phyloP scores from a whole-genome alignment of 2,329 filamentous ascomycete genomes.

The Cordyceps farinosa region DNA sequence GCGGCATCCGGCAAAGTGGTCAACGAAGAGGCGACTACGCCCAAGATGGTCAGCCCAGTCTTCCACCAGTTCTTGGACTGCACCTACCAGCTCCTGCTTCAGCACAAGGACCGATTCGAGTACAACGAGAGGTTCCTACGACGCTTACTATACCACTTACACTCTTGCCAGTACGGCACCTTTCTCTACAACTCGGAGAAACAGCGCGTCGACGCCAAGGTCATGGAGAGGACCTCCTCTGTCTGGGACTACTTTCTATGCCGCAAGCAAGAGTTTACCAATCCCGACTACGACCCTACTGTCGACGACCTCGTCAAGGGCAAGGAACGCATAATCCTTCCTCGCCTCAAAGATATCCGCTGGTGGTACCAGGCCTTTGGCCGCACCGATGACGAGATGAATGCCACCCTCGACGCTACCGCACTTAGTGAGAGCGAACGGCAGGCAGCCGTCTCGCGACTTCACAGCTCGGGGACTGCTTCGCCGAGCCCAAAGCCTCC shows the following conservation, averaged over 20 bases:
- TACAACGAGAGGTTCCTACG: conserved; percentile 93
- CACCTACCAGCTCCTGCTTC: conserved; percentile 82
- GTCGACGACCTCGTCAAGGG: conserved; percentile 77
- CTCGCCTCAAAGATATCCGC: conserved; percentile 69
- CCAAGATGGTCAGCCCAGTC: conserved; percentile 90
- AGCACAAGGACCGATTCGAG: conserved; percentile 86
- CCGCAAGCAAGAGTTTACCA: conserved; percentile 75
- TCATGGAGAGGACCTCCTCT: conserved; percentile 70
- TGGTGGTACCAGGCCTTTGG: conserved; percentile 95
- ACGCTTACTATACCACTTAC: conserved; percentile 85
- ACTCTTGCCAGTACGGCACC: conserved; percentile 94
- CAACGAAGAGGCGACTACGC: conserved; percentile 66
- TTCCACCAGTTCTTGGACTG: conserved; percentile 98
- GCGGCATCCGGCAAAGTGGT: conserved; percentile 38
- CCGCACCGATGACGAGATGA: conserved; percentile 89
- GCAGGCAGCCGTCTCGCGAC: conserved; percentile 34
- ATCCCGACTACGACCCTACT: conserved; percentile 69
- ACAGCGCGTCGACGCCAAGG: conserved; percentile 68
- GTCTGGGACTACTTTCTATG: conserved; percentile 96
- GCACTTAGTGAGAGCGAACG: conserved; percentile 47
- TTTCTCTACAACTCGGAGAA: conserved; percentile 96
- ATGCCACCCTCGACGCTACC: conserved; percentile 58
- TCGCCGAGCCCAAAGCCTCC: conserved; percentile 37
- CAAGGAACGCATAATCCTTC: conserved; percentile 80
- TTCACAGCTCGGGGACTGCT: conserved; percentile 30